Base-by-base conservation (phyloP, 2,329 filamentous ascomycete species). In the Fusarium incarnatum region DNA sequence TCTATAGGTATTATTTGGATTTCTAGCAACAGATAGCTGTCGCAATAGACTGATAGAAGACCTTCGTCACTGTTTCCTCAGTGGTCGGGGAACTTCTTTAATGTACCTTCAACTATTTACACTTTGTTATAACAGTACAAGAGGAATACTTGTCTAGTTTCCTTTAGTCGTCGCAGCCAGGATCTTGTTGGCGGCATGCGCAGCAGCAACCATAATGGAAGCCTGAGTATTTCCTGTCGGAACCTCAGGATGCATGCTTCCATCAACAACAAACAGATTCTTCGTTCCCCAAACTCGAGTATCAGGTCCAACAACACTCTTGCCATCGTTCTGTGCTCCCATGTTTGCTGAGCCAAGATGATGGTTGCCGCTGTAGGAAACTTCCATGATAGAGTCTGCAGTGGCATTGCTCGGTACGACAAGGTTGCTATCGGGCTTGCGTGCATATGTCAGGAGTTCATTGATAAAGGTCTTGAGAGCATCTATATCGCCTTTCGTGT, bases 321-420 rank as follows among this genome's bases (percentile, higher is more conserved):
- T 69, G 2, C 78, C 77, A 46, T 79, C 76, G 45, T 79, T 77
- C 9, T 55, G 47, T 10, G 63, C 56, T 23, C 78, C 78, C 74
- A 79, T 79, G 47, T 70, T 71, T 6, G 78, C 71, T 5, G 74
- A 73, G 20, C 78, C 78, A 23, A 79, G 65, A 23, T 76, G 78
- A 60, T 79, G 78, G 48, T 73, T 77, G 6, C 76, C 77, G 12
- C 73, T 75, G 22, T 56, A 61, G 4, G 68, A 64, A 11, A 73
- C 58, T 11, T 68, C 66, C 9, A 78, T 66, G 32, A 78, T 69
- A 2, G 66, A 69, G 47, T 72, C 68, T 22, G 74, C 68, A 10
- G 73, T 75, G 13, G 66, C 63, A 23, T 77, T 78, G 37, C 56
- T 57, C 4, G 68, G 49, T 2, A 74, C 62, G 12, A 42, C 67